These are phyloP conservation scores for Alternaria ventricosa DNA, from an alignment of 2,329 filamentous ascomycete genomes.

Conservation along the genomic window DNA sequence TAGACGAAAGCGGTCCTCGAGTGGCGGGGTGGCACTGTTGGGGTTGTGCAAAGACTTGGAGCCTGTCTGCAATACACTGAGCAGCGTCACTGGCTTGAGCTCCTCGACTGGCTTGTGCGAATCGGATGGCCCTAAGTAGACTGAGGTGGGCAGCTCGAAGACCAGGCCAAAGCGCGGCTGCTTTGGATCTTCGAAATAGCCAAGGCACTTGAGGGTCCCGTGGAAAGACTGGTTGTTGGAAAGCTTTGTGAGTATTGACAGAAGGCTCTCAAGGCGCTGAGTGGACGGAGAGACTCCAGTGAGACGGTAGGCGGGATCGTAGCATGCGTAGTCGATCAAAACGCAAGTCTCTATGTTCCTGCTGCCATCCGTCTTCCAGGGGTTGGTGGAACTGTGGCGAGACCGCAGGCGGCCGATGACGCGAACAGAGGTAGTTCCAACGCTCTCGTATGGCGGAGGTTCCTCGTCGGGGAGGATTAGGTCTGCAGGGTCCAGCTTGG, in stretches of 20 bases:
- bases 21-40: constrained; percentile 54
- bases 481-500: constrained; percentile 52
- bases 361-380: constrained; percentile 47
- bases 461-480: constrained; percentile 55
- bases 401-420: constrained; percentile 54
- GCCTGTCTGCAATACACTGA: constrained; percentile 56
- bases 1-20: constrained; percentile 78
- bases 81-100: constrained; percentile 53
- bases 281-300: constrained; percentile 56
- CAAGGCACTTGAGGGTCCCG: constrained; percentile 64
- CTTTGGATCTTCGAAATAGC: constrained; percentile 76
- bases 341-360: constrained; percentile 58
- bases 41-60: constrained; percentile 53
- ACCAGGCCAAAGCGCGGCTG: constrained; percentile 74
- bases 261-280: constrained; percentile 52
- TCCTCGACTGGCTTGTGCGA: constrained; percentile 53
- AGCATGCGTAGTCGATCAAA: constrained; percentile 72
- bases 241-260: constrained; percentile 40
- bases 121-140: constrained; percentile 59
- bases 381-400: constrained; percentile 44
- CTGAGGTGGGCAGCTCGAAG: constrained; percentile 71
- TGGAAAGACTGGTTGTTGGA: constrained; percentile 43
- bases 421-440: constrained; percentile 54
- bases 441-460: constrained; percentile 57
- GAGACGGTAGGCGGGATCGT: constrained; percentile 55